Evolutionary conservation across 495 filamentous ascomycete genomes (phyloP), one percentile per base, ranked within the genome.

Genomic region (Hypoxylon subgilvum): DNA sequence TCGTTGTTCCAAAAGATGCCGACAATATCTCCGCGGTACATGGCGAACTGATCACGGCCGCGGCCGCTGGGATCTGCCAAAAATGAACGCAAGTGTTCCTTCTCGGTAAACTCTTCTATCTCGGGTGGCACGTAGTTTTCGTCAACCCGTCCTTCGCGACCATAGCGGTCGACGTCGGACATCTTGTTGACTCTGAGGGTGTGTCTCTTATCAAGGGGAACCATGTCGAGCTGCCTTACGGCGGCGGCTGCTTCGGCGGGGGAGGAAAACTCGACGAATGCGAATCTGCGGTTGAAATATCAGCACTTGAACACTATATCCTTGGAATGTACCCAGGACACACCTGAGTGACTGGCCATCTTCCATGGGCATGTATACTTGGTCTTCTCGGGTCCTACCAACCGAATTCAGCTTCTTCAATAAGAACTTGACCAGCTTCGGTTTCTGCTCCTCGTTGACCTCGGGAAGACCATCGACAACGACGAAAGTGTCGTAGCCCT

Each of bases 1-100:
- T 96, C 93, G 82, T 91, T 94, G 77, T 97, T 97, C 93, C 92
- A 97, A 80, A 90, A 96, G 0, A 98, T 89, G 38, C 91, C 92
- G 13, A 98, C 94, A 51, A 86, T 85, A 35, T 97, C 94, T 52
- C 84, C 85, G 31, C 89, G 86, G 81, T 86, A 96, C 80, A 97
- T 91, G 64, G 88, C 88, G 63, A 97, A 91, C 73, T 98, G 92
- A 73, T 98, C 94, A 19, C 94, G 86, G 65, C 89, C 91, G 19
- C 94, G 90, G 41, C 86, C 91, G 57, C 86, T 88, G 47, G 84
- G 76, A 71, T 98, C 94, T 28, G 85, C 86, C 57, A 98, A 78
- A 86, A 92, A 98, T 65, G 87, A 96, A 61, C 94, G 85, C 54
- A 98, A 81, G 73, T 98, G 95, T 74, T 97, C 92, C 81, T 91